These are phyloP conservation scores for Aspergillus puulaauensis DNA, from an alignment of 2,329 filamentous ascomycete species.

Conservation along the genomic window DNA sequence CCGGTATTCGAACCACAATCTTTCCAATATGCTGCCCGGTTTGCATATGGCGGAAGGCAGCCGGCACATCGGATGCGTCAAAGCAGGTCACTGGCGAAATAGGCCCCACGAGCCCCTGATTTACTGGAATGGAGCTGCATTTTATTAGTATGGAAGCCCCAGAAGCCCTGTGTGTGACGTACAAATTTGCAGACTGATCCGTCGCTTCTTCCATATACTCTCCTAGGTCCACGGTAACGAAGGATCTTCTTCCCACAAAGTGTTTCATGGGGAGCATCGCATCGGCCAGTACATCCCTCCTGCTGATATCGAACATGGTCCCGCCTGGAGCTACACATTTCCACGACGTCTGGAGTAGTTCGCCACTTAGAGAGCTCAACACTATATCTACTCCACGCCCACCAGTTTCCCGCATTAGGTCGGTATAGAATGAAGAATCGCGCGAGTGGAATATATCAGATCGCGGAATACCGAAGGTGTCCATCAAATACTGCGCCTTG, in stretches of 20 bases:
- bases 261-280: slow-evolving; percentile 19
- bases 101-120: slow-evolving; percentile 1
- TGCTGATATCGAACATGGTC: slow-evolving; percentile 1
- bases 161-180: neutral
- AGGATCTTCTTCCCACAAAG: slow-evolving; percentile 17
- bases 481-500: slow-evolving; percentile 21
- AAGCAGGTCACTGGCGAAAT: neutral
- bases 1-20: slow-evolving; percentile 34
- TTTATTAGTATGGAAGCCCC: neutral
- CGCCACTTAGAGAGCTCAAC: slow-evolving; percentile 29
- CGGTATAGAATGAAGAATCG: slow-evolving; percentile 16
- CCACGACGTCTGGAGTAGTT: slow-evolving; percentile 28
- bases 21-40: slow-evolving; percentile 41
- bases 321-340: slow-evolving; percentile 22
- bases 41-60: slow-evolving; percentile 33
- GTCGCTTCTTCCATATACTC: neutral
- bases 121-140: neutral
- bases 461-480: slow-evolving; percentile 16
- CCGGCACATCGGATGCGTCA: neutral
- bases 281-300: neutral
- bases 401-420: slow-evolving; percentile 20
- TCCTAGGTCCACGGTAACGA: slow-evolving; percentile 6
- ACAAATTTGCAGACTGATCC: neutral
- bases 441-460: slow-evolving; percentile 27
- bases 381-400: slow-evolving; percentile 27